phyloP scores from a whole-genome alignment of 306 rosid genomes.

The Fragaria vesca region DNA sequence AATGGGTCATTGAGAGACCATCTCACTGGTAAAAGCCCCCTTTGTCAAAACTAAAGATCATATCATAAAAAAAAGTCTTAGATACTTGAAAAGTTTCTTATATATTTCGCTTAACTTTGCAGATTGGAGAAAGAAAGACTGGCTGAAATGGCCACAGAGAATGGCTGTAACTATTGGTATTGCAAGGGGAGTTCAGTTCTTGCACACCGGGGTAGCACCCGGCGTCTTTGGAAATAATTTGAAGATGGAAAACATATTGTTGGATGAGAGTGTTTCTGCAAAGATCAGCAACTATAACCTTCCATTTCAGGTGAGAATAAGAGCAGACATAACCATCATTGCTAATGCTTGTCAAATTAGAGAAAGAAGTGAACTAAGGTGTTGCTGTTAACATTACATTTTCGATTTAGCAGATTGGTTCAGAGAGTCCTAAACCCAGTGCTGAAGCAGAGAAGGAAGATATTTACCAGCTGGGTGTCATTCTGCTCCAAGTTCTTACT shows the following conservation, averaged over 20 bases:
- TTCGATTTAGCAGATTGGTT: slow-evolving; percentile 29
- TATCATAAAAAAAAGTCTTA: not conserved
- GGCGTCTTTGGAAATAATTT: slow-evolving; percentile 70
- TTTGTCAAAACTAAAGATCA: not conserved
- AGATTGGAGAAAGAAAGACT: slow-evolving; percentile 74
- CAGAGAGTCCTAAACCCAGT: slow-evolving; percentile 38
- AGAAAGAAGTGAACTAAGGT: not conserved
- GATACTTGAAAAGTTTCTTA: not conserved
- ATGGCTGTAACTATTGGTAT: slow-evolving; percentile 65
- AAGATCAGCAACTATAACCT: slow-evolving; percentile 73
- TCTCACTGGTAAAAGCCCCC: slow-evolving; percentile 50
- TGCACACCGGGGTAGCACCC: slow-evolving; percentile 63
- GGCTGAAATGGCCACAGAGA: slow-evolving; percentile 90
- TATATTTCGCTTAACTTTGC: not conserved
- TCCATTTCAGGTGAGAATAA: slow-evolving; percentile 58
- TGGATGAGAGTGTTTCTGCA: slow-evolving; percentile 65
- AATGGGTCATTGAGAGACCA: slow-evolving; percentile 55
- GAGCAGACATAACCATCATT: not conserved
- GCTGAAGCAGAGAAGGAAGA: slow-evolving; percentile 75
- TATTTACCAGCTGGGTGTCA: slow-evolving; percentile 71
- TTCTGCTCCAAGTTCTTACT: slow-evolving; percentile 69
- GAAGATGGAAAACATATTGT: slow-evolving; percentile 56
- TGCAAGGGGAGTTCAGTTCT: slow-evolving; percentile 71
- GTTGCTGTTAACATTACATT: slow-evolving; percentile 3
- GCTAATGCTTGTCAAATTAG: not conserved